Conservation (phyloP, 2,329 filamentous ascomycete genomes). For the Aspergillus neoniger region DNA sequence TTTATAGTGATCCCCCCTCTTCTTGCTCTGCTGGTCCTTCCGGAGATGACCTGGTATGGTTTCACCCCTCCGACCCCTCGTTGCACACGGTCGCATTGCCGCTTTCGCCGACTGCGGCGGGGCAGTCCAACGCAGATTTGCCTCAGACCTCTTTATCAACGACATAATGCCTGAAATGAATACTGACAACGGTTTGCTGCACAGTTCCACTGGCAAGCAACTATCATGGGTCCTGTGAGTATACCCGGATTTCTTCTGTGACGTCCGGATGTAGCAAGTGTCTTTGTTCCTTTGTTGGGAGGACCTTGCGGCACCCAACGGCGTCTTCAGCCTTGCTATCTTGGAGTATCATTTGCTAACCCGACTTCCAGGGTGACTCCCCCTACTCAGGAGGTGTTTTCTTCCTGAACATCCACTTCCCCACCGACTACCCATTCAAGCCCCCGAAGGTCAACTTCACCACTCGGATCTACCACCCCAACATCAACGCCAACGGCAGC, state of each 20-base stretch:
- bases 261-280: background rate
- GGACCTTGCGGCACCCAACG: conserved; percentile 5
- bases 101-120: conserved; percentile 26
- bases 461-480: conserved; percentile 98
- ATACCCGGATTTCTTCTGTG: conserved; percentile 2
- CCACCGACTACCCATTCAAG: conserved; percentile 99
- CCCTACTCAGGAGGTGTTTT: conserved; percentile 98
- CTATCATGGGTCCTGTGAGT: conserved; percentile 98
- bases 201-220: conserved; percentile 99
- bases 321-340: background rate
- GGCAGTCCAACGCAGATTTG: conserved; percentile 17
- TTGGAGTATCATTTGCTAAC: conserved; percentile 31
- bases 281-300: conserved; percentile 1
- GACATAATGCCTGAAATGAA: background rate
- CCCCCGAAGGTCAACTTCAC: conserved; percentile 99
- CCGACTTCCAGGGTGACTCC: conserved; percentile 72
- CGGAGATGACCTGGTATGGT: conserved; percentile 92
- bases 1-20: conserved; percentile 85
- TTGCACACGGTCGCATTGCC: conserved; percentile 16
- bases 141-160: background rate
- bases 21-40: conserved; percentile 97
- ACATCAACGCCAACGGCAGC: conserved; percentile 99
- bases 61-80: conserved; percentile 8
- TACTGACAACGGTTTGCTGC: conserved; percentile 33
- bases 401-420: conserved; percentile 98